These are phyloP conservation scores for Acaromyces ingoldii DNA, from an alignment of 1,284 basidiomycete species.

Conservation along the genomic window DNA sequence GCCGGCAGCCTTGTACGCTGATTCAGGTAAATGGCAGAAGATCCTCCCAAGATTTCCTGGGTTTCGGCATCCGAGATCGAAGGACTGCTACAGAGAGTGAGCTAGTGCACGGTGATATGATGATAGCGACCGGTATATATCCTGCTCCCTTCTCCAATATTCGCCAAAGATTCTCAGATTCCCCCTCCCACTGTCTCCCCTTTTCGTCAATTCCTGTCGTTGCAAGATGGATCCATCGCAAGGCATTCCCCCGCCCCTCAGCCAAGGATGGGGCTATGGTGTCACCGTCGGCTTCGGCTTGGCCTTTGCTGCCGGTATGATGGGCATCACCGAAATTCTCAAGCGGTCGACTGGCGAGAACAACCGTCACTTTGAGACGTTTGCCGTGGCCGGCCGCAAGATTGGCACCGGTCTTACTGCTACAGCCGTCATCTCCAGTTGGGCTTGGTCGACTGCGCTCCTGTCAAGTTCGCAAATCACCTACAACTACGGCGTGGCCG, in stretches of 20 bases:
- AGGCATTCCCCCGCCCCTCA: constrained; percentile 11
- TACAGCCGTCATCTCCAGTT: constrained; percentile 36
- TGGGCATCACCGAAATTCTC: constrained; percentile 13
- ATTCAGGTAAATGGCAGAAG: too few species aligned
- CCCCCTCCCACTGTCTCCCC: too few species aligned
- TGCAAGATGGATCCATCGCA: constrained; percentile 2
- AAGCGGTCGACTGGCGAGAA: constrained; percentile 16
- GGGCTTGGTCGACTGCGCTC: constrained; percentile 44
- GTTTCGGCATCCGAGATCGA: too few species aligned
- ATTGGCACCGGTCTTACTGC: constrained; percentile 40
- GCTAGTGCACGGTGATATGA: too few species aligned
- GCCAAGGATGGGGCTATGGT: constrained; percentile 13
- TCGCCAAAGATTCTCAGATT: too few species aligned
- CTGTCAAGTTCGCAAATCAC: constrained; percentile 31
- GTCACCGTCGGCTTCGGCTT: constrained; percentile 15
- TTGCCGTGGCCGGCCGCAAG: constrained; percentile 18
- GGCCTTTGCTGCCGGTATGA: constrained; percentile 15
- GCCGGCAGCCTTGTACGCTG: too few species aligned
- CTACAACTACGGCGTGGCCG: constrained; percentile 43
- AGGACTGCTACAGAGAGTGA: too few species aligned
- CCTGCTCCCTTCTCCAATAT: too few species aligned
- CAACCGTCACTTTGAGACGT: constrained; percentile 22
- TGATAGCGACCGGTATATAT: too few species aligned
- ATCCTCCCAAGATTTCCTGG: too few species aligned
- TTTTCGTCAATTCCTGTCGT: too few species aligned